phyloP scores from a whole-genome alignment of 768 basidiomycete genomes.

The Naganishia onofrii region DNA sequence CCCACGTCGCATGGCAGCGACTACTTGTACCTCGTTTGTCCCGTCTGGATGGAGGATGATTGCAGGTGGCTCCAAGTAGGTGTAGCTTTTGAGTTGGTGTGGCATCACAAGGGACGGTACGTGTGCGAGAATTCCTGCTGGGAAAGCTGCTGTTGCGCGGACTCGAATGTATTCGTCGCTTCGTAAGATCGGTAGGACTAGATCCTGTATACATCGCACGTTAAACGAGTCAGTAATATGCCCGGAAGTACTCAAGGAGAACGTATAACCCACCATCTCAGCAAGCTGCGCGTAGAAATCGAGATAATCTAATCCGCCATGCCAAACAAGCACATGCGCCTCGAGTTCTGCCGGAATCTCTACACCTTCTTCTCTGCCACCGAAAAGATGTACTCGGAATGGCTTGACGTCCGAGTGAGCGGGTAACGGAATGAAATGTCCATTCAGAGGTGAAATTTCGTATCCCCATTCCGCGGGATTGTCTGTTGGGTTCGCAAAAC shows the following conservation, averaged over 20 bases:
- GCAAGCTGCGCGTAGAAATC: neutral
- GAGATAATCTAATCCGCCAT: neutral
- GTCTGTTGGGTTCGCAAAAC: neutral
- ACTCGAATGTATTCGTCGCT: neutral
- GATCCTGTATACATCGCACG: neutral
- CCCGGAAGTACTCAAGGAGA: neutral
- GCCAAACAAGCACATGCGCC: slow-evolving; percentile 2
- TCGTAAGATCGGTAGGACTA: slow-evolving; percentile 1
- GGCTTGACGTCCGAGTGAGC: neutral
- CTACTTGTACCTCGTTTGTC: neutral
- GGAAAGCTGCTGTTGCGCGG: slow-evolving; percentile 14
- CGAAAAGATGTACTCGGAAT: slow-evolving; percentile 6
- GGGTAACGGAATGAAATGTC: neutral
- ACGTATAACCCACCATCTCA: neutral
- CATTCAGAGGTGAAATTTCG: neutral
- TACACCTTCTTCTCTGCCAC: neutral
- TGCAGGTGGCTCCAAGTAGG: slow-evolving; percentile 8
- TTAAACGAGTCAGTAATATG: neutral
- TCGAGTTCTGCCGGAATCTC: slow-evolving; percentile 2
- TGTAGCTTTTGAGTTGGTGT: slow-evolving; percentile 6
- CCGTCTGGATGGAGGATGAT: slow-evolving; percentile 10
- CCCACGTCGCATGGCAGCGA: slow-evolving; percentile 11
- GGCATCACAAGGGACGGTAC: slow-evolving; percentile 10
- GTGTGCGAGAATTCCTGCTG: neutral
- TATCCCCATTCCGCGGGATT: slow-evolving; percentile 4